Base-by-base conservation (phyloP, 23 red algal genomes). In the Gracilaria gracilis region DNA sequence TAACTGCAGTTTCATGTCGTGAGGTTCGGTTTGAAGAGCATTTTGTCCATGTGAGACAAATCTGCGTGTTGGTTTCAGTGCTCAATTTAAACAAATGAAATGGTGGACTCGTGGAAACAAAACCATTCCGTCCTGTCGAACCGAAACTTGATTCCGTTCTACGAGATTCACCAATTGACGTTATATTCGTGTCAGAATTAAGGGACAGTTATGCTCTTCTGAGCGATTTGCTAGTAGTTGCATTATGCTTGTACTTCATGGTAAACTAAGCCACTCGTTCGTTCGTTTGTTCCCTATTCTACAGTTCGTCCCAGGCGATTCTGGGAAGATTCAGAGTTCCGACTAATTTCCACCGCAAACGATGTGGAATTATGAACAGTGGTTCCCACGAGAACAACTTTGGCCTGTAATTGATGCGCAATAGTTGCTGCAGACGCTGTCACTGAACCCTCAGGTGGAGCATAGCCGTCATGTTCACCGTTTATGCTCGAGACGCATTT, bases 401-500 rank as follows among this genome's bases (percentile, higher is more conserved):
- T 69, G 0, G 62, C 81, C 19, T 88, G 38, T 19, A 88, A 51
- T 29, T 86, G 81, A n/a, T 61, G 78, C 14, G 86, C 86, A 33
- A 91, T 86, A 44, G 79, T 44, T 23, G 86, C 87, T 80, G 92
- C 91, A 9, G 80, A 82, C 5, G 95, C 95, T 44, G 90, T 93
- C 28, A 86, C 79, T 23, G 85, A 91, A 23, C 88, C 77, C 69
- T 97, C 95, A 7, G 90, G 88, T 27, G 91, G 83, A 27, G 64
- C 88, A 29, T 83, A 91, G 47, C 90, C n/a, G 20, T 91, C 76
- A 9, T 44, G 35, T 16, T 71, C 95, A 19, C 95, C 69, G 35
- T 97, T 97, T 62, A 97, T 93, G 11, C 69, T 61, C 5, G 95
- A 91, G 33, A 97, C 82, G 24, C 91, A 93, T 88, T 86, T 85